phyloP scores from a whole-genome alignment of 305 asterid genomes.

The Plantago rigida region DNA sequence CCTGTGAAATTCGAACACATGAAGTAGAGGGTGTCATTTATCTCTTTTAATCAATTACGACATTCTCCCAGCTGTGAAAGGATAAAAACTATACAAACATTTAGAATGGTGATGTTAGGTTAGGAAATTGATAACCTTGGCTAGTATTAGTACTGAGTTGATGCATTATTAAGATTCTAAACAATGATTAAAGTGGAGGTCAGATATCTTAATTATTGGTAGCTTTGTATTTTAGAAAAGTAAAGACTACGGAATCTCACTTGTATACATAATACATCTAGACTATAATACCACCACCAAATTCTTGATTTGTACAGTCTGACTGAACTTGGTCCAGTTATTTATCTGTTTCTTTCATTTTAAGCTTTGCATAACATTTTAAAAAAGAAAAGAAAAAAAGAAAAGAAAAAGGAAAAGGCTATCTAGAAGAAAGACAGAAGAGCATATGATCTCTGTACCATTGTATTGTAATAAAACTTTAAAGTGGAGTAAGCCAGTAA shows the following conservation, averaged over 20 bases:
- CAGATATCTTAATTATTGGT: conserved; percentile 23
- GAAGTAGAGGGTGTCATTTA: too few species aligned
- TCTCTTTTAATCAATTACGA: too few species aligned
- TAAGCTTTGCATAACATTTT: conserved; percentile 21
- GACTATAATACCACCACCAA: conserved; percentile 6
- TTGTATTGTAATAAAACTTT: too few species aligned
- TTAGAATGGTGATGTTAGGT: conserved; percentile 5
- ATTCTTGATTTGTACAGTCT: background rate
- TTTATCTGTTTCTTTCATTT: conserved; percentile 30
- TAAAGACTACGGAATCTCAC: conserved; percentile 35
- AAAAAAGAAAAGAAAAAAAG: too few species aligned
- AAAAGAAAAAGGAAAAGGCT: too few species aligned
- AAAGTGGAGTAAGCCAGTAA: background rate
- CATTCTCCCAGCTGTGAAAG: too few species aligned
- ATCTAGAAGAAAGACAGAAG: too few species aligned
- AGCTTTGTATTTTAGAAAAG: conserved; percentile 50
- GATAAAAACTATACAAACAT: too few species aligned
- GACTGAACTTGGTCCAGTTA: background rate
- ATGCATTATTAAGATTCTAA: conserved; percentile 35
- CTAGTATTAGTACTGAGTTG: conserved; percentile 21
- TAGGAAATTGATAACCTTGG: background rate
- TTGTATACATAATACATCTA: background rate
- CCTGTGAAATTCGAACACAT: too few species aligned
- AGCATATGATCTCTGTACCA: too few species aligned
- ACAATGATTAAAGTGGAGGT: conserved; percentile 23